Base-by-base conservation (phyloP, 495 filamentous ascomycete genomes). In the Penicillium macrosclerotiorum region DNA sequence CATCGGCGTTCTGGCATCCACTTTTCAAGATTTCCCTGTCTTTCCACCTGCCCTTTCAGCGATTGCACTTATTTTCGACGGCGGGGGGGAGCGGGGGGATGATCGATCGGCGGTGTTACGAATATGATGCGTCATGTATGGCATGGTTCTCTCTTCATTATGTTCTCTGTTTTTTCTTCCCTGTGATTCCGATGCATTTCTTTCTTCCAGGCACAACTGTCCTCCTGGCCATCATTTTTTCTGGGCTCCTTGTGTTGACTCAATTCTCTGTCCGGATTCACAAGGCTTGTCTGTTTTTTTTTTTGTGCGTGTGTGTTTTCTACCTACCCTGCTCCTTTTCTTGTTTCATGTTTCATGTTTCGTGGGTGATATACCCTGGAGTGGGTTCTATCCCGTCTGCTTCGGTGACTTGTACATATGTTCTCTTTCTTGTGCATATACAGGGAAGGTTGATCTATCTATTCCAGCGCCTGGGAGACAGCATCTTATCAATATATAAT, bases 91-190 rank as follows among this genome's bases (percentile, higher is more conserved):
- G n/a, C n/a, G 37, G 29, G 48, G 46, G 34, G 35, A 47, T 34
- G 49, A 54, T 41, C 42, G n/a, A 41, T 50, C 54, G n/a, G 54
- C 31, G 50, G 47, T 59, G 46, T 60, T 58, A 58, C 56, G 54
- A 51, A 54, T 57, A 49, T 49, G 53, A 57, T 57, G 59, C 44
- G 55, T 57, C 40, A 60, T 60, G 56, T 57, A 57, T 42, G 56
- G 47, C 57, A 62, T 56, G 65, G 47, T 45, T 43, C 62, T 43
- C 45, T 47, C 52, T 51, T 59, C 34, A 50, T 30, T 47, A 22
- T 57, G 13, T 42, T 45, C 48, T 45, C 50, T 40, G 35, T 51
- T 11, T 52, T 49, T 25, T 38, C 27, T 30, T 22, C 46, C 39
- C 31, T 42, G 39, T 51, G 18, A 52, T 37, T 37, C 13, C 32